These are phyloP conservation scores for Nicotiana rustica DNA, from an alignment of 305 asterid species.

Conservation along the genomic window DNA sequence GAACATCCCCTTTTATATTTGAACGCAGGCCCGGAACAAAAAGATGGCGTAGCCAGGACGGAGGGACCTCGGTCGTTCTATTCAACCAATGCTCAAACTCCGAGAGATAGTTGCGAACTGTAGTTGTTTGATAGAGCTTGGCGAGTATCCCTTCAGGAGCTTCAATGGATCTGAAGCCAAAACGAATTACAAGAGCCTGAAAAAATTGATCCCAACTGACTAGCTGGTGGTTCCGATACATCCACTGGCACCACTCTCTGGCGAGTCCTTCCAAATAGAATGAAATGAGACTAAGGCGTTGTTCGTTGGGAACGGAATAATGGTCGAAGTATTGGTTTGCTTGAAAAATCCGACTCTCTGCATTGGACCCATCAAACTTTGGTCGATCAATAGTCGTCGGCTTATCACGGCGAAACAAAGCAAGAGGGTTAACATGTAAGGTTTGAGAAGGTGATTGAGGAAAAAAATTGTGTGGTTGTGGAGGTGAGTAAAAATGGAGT, in stretches of 20 bases:
- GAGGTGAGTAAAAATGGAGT: no score
- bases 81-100: not conserved
- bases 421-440: no score
- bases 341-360: not conserved
- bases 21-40: not conserved
- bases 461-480: no score
- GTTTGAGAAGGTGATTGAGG: no score
- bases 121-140: not conserved
- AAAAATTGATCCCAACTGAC: not conserved
- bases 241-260: slow-evolving; percentile 11
- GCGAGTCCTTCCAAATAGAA: not conserved
- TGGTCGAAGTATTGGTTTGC: not conserved
- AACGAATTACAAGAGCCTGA: not conserved
- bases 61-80: not conserved
- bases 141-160: not conserved
- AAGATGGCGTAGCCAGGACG: not conserved
- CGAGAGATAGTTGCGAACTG: not conserved
- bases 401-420: no score
- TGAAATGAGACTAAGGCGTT: not conserved
- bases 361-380: no score
- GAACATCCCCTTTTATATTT: not conserved
- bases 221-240: slow-evolving; percentile 6
- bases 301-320: not conserved
- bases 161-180: slow-evolving; percentile 6
- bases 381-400: no score